Evolutionary conservation across 108 stramenopile species (phyloP), one percentile per base, ranked within the genome.

Genomic region (Nitzschia inconspicua): DNA sequence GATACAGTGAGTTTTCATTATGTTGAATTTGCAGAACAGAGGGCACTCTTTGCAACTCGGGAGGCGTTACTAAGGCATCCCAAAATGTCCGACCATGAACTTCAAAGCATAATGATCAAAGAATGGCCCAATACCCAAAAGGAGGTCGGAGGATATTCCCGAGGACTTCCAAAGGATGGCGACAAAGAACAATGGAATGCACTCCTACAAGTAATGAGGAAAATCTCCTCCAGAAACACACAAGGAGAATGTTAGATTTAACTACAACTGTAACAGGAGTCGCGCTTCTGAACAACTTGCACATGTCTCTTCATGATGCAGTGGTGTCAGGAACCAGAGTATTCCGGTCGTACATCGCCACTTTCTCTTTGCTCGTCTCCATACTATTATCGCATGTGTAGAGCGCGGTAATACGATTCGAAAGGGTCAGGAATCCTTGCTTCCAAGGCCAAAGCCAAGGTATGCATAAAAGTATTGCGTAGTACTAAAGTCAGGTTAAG

Each of bases 1-100:
- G 66, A 76, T 28, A 86, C 88, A n/a, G 59, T 88, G 10, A 88
- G 85, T 44, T 94, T 94, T 74, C 93, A 94, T 58, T 94, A 94
- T 61, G 93, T 94, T 13, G 93, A 94, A 60, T 73, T 68, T 41
- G 47, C 30, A 35, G 93, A 94, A 78, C 69, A 79, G 0, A 41
- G 44, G 40, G 89, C 88, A 26, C 60, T 93, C 1, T 89, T 79
- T 74, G 65, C 81, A 9, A 78, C 77, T 8, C 65, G 82, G 43
- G 66, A 90, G 63, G 70, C 43, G 3, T 42, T 89, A 1, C 60
- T 85, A 42, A 35, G 68, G 47, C 67, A 78, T 64, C 80, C 86
- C 13, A 56, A 65, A 28, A 68, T 89, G 71, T 66, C 80, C 10
- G 83, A 84, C 41, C 75, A 73, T 18, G 78, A 89, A 34, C 37